Evolutionary conservation across 2,329 filamentous ascomycete genomes (phyloP).

Genomic region (Phoma herbarum): DNA sequence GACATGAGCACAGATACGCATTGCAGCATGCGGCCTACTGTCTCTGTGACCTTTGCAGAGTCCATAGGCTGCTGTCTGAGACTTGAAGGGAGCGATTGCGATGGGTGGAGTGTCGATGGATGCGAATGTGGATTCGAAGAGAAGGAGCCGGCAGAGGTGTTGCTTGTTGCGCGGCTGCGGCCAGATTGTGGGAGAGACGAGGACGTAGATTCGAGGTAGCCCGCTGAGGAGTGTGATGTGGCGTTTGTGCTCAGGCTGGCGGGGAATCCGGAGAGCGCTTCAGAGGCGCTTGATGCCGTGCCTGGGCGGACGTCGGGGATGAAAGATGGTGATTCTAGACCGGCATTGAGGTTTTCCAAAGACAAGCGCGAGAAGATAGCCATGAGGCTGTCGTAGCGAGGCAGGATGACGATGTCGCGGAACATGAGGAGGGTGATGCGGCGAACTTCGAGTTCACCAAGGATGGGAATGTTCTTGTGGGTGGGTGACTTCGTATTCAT

Average conservation of each 20-base stretch:
- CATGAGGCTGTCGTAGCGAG: conserved; percentile 87
- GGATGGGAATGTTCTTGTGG: conserved; percentile 54
- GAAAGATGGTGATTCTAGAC: conserved; percentile 49
- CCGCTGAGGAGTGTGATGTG: conserved; percentile 73
- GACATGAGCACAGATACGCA: conserved; percentile 90
- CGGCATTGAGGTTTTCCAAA: conserved; percentile 73
- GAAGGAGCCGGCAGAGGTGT: conserved; percentile 69
- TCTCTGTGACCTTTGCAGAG: conserved; percentile 85
- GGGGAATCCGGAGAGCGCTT: conserved; percentile 49
- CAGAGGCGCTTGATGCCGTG: conserved; percentile 42
- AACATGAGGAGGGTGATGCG: conserved; percentile 87
- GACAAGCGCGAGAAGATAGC: conserved; percentile 88
- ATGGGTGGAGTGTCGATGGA: conserved; percentile 29
- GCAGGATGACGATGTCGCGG: conserved; percentile 86
- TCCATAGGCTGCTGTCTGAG: conserved; percentile 50
- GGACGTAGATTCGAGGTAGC: conserved; percentile 74
- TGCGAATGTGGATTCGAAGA: conserved; percentile 48
- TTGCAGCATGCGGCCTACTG: conserved; percentile 93
- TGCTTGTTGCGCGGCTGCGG: conserved; percentile 83
- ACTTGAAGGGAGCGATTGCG: conserved; percentile 36
- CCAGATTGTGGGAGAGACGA: conserved; percentile 58
- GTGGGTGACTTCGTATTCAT: conserved; percentile 59
- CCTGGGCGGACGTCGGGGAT: conserved; percentile 44
- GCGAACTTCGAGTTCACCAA: conserved; percentile 79
- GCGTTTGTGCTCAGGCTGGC: conserved; percentile 71